These are phyloP conservation scores for Pistacia vera DNA, from an alignment of 345 rosid genomes.

Conservation along the genomic window DNA sequence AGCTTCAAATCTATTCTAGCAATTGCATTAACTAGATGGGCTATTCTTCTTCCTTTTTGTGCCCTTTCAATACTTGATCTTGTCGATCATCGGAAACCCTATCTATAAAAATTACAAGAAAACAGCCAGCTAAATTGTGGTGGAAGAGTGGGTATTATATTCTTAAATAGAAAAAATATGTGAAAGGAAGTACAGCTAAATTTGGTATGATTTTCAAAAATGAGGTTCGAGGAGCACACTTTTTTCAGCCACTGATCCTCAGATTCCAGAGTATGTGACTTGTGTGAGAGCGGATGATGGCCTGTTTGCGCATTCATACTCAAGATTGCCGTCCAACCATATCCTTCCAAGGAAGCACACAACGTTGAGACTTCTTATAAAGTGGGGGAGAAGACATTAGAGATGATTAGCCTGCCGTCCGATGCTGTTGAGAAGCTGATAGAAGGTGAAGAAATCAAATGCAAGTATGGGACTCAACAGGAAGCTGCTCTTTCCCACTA, in stretches of 20 bases:
- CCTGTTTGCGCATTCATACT: constrained; percentile 93
- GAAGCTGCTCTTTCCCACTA: neutral
- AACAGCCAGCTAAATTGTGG: neutral
- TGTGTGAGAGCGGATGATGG: constrained; percentile 77
- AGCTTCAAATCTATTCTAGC: neutral
- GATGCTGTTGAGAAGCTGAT: constrained; percentile 80
- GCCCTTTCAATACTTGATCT: neutral
- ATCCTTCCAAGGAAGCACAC: constrained; percentile 96
- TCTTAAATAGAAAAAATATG: neutral
- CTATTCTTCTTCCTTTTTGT: neutral
- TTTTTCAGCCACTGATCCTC: constrained; percentile 94
- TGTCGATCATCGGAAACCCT: neutral
- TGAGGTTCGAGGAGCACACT: constrained; percentile 87
- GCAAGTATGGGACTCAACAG: constrained; percentile 44
- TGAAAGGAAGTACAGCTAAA: constrained; percentile 6
- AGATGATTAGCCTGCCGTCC: no score
- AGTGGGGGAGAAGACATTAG: constrained; percentile 92
- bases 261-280: constrained; percentile 86
- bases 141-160: neutral
- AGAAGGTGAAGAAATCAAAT: constrained; percentile 65
- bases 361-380: constrained; percentile 56
- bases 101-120: neutral
- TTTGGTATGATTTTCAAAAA: neutral
- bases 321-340: constrained; percentile 90
- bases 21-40: no score